Evolutionary conservation across 73 alveolate genomes (phyloP).

Genomic region (Paramecium pentaurelia): DNA sequence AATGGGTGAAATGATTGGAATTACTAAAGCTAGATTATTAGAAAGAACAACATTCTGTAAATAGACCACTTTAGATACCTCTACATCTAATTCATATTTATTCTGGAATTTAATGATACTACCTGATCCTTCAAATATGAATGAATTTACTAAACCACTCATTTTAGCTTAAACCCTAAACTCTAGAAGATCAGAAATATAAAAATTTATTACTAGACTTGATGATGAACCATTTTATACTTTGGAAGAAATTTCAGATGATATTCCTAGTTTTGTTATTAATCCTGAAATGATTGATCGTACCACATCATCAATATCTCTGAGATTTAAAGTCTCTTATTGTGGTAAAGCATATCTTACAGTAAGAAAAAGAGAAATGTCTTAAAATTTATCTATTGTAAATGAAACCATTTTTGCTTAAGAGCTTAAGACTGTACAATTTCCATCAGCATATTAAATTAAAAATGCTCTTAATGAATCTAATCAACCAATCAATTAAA

Average conservation of each 20-base stretch:
- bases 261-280: constrained; percentile 26
- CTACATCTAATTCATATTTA: neutral
- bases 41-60: neutral
- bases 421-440: neutral
- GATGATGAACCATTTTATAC: constrained; percentile 40
- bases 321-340: constrained; percentile 20
- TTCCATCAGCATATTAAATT: constrained; percentile 30
- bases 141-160: neutral
- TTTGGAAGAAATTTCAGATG: neutral
- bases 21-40: neutral
- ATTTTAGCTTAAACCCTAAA: constrained; percentile 8
- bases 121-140: constrained; percentile 40
- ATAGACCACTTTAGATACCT: neutral
- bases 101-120: constrained; percentile 13
- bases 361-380: neutral
- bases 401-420: constrained; percentile 31
- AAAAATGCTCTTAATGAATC: constrained; percentile 20
- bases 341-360: neutral
- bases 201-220: constrained; percentile 7
- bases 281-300: constrained; percentile 43
- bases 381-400: neutral
- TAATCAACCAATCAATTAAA: constrained; percentile 1
- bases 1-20: constrained; percentile 5
- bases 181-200: constrained; percentile 22
- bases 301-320: neutral